Evolutionary conservation across 306 rosid species (phyloP).

Genomic region (Prunus armeniaca): DNA sequence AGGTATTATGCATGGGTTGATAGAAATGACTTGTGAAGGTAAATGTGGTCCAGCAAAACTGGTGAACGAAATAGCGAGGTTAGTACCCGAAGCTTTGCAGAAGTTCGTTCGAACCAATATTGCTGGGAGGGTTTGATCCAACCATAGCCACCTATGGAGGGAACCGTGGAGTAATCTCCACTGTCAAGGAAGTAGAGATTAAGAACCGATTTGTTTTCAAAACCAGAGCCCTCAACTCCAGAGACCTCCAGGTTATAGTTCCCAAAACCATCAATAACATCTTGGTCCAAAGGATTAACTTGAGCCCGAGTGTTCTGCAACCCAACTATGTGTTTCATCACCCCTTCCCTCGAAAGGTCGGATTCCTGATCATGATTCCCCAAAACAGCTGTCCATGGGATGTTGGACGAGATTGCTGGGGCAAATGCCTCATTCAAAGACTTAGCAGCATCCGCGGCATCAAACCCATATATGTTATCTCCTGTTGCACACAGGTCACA

Average conservation of each 20-base stretch:
- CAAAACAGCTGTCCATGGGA: conserved; percentile 87
- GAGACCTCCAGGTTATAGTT: conserved; percentile 80
- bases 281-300: conserved; percentile 56
- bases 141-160: conserved; percentile 62
- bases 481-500: conserved; percentile 41
- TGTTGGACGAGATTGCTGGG: conserved; percentile 79
- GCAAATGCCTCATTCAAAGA: conserved; percentile 82
- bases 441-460: conserved; percentile 61
- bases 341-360: conserved; percentile 80
- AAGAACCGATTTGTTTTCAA: conserved; percentile 80
- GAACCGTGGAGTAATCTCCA: conserved; percentile 82
- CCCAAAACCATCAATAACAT: conserved; percentile 79
- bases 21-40: neutral
- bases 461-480: conserved; percentile 71
- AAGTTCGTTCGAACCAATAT: conserved; percentile 72
- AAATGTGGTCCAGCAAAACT: neutral
- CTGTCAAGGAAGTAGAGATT: conserved; percentile 92
- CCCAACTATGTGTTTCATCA: conserved; percentile 75
- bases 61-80: conserved; percentile 8
- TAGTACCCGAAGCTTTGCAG: conserved; percentile 64
- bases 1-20: neutral
- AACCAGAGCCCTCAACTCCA: conserved; percentile 64
- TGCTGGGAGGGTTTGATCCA: conserved; percentile 98
- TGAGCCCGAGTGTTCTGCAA: conserved; percentile 67
- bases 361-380: conserved; percentile 99